Conservation (phyloP, 1,284 basidiomycete genomes). For the Schizopora paradoxa region DNA sequence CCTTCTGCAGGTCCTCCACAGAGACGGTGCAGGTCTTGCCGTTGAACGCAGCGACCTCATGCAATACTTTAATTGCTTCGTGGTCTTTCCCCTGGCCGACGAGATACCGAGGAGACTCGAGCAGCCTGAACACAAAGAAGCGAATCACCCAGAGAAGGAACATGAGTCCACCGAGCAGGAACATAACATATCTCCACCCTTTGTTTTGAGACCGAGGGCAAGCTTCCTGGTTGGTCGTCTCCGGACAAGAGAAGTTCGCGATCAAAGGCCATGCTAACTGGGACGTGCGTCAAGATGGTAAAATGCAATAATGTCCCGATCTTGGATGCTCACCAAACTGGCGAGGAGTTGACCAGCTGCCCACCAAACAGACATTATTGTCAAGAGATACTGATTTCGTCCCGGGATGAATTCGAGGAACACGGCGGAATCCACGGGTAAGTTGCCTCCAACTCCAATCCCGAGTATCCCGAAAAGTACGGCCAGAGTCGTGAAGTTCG, state of each 20-base stretch:
- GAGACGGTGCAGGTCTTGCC: slow-evolving; percentile 35
- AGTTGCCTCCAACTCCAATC: slow-evolving; percentile 65
- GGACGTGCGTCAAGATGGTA: slow-evolving; percentile 16
- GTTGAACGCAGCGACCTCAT: slow-evolving; percentile 58
- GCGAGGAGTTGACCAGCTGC: slow-evolving; percentile 55
- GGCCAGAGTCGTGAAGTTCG: slow-evolving; percentile 46
- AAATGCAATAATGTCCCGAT: too few species aligned
- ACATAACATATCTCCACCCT: slow-evolving; percentile 54
- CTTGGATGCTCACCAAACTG: too few species aligned
- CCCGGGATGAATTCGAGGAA: slow-evolving; percentile 64
- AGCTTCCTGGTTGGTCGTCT: slow-evolving; percentile 33
- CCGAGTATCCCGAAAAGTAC: slow-evolving; percentile 53
- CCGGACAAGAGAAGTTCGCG: slow-evolving; percentile 51
- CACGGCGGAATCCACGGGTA: slow-evolving; percentile 75
- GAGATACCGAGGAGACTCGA: slow-evolving; percentile 61
- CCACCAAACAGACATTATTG: slow-evolving; percentile 63
- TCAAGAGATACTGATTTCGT: slow-evolving; percentile 58
- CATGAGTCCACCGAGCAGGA: slow-evolving; percentile 41
- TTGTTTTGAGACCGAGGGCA: slow-evolving; percentile 44
- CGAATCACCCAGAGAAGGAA: slow-evolving; percentile 52
- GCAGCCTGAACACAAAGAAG: slow-evolving; percentile 53
- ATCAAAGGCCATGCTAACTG: slow-evolving; percentile 66
- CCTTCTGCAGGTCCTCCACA: slow-evolving; percentile 36
- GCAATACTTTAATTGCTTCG: slow-evolving; percentile 56
- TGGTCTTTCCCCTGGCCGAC: slow-evolving; percentile 56